Evolutionary conservation across 2,329 filamentous ascomycete genomes (phyloP).

Genomic region (Colletotrichum karsti): DNA sequence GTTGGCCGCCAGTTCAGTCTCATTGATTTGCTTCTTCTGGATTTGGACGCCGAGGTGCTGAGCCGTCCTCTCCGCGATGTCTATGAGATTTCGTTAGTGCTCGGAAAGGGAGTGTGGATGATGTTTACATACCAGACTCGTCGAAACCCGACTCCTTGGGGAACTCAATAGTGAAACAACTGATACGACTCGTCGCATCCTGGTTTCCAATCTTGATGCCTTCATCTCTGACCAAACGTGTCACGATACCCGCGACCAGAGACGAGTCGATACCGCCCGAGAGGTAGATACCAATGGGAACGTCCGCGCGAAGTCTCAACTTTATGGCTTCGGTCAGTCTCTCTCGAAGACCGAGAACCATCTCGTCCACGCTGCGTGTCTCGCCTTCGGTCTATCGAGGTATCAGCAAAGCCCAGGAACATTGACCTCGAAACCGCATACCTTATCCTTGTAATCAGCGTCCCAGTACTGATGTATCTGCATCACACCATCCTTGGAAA

Average conservation of each 20-base stretch:
- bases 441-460: constrained; percentile 60
- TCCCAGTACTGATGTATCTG: constrained; percentile 60
- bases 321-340: constrained; percentile 59
- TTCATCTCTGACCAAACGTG: constrained; percentile 55
- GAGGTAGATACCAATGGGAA: constrained; percentile 64
- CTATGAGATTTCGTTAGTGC: neutral
- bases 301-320: constrained; percentile 62
- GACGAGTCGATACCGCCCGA: constrained; percentile 67
- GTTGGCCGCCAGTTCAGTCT: constrained; percentile 35
- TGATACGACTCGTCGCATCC: constrained; percentile 30
- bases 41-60: constrained; percentile 40
- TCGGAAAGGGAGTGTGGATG: no score
- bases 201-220: constrained; percentile 54
- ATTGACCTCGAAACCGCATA: constrained; percentile 10
- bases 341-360: constrained; percentile 57
- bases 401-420: fast-evolving
- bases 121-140: constrained; percentile 52
- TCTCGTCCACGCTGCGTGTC: constrained; percentile 55
- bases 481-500: constrained; percentile 43
- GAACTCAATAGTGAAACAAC: constrained; percentile 60
- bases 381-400: constrained; percentile 41
- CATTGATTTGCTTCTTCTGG: constrained; percentile 34
- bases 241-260: constrained; percentile 62
- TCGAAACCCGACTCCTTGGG: constrained; percentile 56
- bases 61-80: constrained; percentile 23